Evolutionary conservation across 1,284 basidiomycete genomes (phyloP), one percentile per base, ranked within the genome.

Genomic region (Cutaneotrichosporon sp.): DNA sequence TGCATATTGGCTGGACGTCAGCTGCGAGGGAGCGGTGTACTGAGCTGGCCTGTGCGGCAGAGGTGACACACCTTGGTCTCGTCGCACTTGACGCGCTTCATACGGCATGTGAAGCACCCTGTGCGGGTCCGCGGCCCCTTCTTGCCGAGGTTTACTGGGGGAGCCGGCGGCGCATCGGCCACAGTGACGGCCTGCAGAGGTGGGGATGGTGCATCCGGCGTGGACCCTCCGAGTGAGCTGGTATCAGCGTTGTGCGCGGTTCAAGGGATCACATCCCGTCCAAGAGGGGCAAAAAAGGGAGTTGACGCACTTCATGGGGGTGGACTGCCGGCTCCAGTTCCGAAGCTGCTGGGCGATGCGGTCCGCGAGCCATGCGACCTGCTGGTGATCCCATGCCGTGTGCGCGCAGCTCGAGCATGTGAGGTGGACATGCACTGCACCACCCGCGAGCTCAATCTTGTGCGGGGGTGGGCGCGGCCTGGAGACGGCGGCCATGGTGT

Each of bases 1-100:
- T 60, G 54, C 63, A 64, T 24, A 59, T 53, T 11, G 63, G 63
- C 63, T 64, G 43, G 49, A 18, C 31, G 16, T 29, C n/a, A 24
- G 18, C 13, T 45, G 45, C 20, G 14, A 25, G 7, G 14, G 4
- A 8, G 7, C 1, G 45, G 2, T 14, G 18, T n/a, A n/a, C n/a
- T n/a, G n/a, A n/a, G 38, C 38, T n/a, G 4, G 24, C 4, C n/a
- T 47, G 45, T 25, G 11, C 20, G 20, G 22, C 20, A 22, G 4
- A 14, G 18, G 25, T n/a, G 7, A 29, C 59, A 42, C 29, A 62
- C 64, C 46, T 61, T 62, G 1, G 45, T 55, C 38, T 65, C 64
- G 33, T 65, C 64, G 27, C 64, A 65, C 33, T 65, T 65, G 33
- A 65, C 64, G 0, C 60, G 43, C 47, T 62, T 62, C 57, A 43